These are phyloP conservation scores for Paraphaeosphaeria sporulosa DNA, from an alignment of 2,329 filamentous ascomycete species.

Conservation along the genomic window DNA sequence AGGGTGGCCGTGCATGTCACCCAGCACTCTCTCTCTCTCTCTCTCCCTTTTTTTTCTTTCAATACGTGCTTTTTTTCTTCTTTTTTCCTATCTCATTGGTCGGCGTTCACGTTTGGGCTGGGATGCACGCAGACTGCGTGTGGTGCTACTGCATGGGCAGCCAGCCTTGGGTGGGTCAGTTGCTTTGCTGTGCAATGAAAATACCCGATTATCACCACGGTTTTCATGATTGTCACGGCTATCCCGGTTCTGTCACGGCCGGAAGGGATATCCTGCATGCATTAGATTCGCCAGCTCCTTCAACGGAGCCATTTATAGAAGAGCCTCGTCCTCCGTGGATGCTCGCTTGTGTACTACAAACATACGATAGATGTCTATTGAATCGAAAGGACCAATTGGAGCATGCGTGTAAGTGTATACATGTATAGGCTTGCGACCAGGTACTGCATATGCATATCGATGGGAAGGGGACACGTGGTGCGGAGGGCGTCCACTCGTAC, in stretches of 20 bases:
- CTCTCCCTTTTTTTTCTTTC: too few relatives aligned
- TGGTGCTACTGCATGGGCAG: background rate
- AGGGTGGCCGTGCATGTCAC: background rate
- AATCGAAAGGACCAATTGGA: background rate
- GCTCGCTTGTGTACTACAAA: too few relatives aligned
- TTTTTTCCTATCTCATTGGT: background rate
- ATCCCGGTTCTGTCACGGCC: background rate
- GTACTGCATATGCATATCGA: slow-evolving; percentile 5
- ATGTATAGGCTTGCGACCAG: too few relatives aligned
- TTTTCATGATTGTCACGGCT: background rate
- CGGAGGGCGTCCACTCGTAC: too few relatives aligned
- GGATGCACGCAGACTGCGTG: background rate
- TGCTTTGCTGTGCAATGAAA: background rate
- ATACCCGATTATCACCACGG: slow-evolving; percentile 1
- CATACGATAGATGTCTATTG: background rate
- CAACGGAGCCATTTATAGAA: background rate
- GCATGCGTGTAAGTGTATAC: background rate
- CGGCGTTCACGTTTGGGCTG: background rate
- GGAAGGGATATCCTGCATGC: background rate
- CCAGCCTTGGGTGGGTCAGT: slow-evolving; percentile 2
- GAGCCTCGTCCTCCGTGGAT: background rate
- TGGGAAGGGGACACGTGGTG: slow-evolving; percentile 1
- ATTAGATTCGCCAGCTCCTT: background rate
- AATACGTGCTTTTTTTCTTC: too few relatives aligned
- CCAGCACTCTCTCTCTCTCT: too few relatives aligned